phyloP scores from a whole-genome alignment of 148 eudicot genomes.

The Fagopyrum esculentum region DNA sequence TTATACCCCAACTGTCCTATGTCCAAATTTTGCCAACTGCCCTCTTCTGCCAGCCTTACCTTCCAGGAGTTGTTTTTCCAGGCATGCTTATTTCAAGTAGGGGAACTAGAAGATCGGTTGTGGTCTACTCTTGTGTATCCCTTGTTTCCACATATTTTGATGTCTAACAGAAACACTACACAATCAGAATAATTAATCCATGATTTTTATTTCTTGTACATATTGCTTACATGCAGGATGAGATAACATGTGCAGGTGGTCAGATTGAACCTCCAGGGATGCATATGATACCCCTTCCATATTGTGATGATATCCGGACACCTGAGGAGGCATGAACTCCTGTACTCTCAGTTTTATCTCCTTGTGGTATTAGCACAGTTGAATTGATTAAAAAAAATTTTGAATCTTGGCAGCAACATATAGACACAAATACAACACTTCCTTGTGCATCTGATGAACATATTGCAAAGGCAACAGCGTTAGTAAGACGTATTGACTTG shows the following conservation, averaged over 20 bases:
- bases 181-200: neutral
- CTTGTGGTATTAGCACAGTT: neutral
- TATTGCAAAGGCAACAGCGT: conserved; percentile 56
- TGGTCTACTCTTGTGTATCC: neutral
- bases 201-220: neutral
- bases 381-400: conserved; percentile 1
- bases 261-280: conserved; percentile 96
- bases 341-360: neutral
- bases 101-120: neutral
- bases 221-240: conserved; percentile 50
- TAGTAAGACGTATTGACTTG: conserved; percentile 69
- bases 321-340: conserved; percentile 64
- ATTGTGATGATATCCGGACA: conserved; percentile 86
- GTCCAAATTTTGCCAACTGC: no score
- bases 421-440: conserved; percentile 32
- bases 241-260: conserved; percentile 55
- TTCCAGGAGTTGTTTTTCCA: neutral
- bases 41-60: no score
- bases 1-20: neutral
- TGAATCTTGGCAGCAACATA: conserved; percentile 66
- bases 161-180: neutral
- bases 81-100: neutral
- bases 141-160: neutral
- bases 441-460: conserved; percentile 71
- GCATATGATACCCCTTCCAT: conserved; percentile 96